A percentile compares a stretch with the other conserved stretches of the same genome.
These are phyloP conservation scores for Iberis pinnata DNA, from an alignment of 345 rosid species.

Conservation along the genomic window DNA sequence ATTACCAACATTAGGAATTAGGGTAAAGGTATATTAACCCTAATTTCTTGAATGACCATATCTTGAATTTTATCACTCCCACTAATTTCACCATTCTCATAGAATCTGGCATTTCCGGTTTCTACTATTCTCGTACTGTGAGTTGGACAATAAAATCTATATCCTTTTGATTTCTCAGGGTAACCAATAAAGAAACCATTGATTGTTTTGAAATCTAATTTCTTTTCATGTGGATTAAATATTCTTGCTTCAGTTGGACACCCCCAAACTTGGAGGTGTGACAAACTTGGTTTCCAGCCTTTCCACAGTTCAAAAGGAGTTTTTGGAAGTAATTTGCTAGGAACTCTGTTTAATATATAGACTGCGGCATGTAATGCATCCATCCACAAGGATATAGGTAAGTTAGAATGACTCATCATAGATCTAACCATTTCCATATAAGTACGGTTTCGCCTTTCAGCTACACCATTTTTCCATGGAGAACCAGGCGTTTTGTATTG, in stretches of 20 bases:
- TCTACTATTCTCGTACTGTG: neutral
- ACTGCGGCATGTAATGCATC: neutral
- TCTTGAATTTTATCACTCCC: constrained; percentile 11
- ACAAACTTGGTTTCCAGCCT: neutral
- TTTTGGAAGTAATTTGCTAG: neutral
- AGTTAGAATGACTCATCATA: constrained; percentile 5
- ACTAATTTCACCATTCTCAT: constrained; percentile 3
- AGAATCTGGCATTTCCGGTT: neutral
- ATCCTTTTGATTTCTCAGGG: constrained; percentile 2
- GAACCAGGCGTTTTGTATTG: constrained; percentile 1
- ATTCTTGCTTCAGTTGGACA: neutral
- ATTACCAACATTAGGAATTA: neutral
- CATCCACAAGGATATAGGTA: constrained; percentile 12
- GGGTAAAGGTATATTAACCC: neutral
- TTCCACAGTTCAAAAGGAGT: neutral
- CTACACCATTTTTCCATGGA: constrained; percentile 17
- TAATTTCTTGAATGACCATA: neutral
- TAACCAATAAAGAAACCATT: constrained; percentile 8
- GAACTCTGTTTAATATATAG: constrained; percentile 8
- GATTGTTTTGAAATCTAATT: neutral
- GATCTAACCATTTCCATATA: constrained; percentile 8
- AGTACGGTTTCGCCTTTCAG: constrained; percentile 1
- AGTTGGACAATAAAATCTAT: neutral
- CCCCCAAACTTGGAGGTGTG: neutral
- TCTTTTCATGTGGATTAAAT: neutral